phyloP scores from a whole-genome alignment of 2,329 filamentous ascomycete genomes.

The Rutstroemia sp. region DNA sequence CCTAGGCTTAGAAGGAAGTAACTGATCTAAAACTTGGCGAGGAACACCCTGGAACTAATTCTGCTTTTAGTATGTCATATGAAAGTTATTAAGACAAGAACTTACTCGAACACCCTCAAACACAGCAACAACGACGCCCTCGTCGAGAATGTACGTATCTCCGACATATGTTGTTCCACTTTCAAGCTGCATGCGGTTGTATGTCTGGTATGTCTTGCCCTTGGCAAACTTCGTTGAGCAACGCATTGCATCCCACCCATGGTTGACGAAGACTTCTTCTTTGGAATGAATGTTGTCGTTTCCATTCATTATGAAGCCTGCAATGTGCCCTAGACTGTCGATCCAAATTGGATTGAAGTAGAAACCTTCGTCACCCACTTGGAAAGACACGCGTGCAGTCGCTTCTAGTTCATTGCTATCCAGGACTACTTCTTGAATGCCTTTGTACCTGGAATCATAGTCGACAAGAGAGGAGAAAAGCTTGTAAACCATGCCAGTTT shows the following conservation, averaged over 20 bases:
- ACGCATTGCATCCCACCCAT: neutral
- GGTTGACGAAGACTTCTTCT: neutral
- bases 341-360: slow-evolving; percentile 34
- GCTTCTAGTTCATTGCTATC: slow-evolving; percentile 38
- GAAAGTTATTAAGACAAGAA: neutral
- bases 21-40: neutral
- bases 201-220: neutral
- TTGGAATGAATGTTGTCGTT: neutral
- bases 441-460: slow-evolving; percentile 44
- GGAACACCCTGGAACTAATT: neutral
- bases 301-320: slow-evolving; percentile 4
- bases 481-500: slow-evolving; percentile 63
- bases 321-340: neutral
- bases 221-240: neutral
- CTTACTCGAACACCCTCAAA: neutral
- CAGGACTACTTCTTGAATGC: slow-evolving; percentile 49
- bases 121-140: neutral
- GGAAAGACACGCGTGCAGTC: slow-evolving; percentile 40
- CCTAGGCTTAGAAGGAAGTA: neutral
- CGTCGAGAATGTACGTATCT: neutral
- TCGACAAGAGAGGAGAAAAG: slow-evolving; percentile 47
- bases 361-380: slow-evolving; percentile 44
- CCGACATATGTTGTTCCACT: neutral
- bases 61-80: neutral
- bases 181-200: neutral